Evolutionary conservation across 768 basidiomycete genomes (phyloP), one percentile per base, ranked within the genome.

Genomic region (Candolleomyces aberdarensis): DNA sequence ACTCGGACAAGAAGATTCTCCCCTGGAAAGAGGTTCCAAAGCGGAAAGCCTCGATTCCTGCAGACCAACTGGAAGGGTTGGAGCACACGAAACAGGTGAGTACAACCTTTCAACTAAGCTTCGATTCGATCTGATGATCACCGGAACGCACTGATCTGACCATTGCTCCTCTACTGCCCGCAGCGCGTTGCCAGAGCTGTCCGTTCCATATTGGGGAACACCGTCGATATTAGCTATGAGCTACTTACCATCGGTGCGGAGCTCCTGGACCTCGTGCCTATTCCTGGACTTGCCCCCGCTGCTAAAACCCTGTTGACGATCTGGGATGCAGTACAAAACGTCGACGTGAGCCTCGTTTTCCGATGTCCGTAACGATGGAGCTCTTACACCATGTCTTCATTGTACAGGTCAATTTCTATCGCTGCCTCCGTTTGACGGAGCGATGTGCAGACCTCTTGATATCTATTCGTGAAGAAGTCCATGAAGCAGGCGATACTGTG

Each of bases 401-500:
- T 50, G 50, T 36, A 39, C 58, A 87, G 86, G 75, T 80, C 56
- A 87, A 87, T 63, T 75, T 83, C 19, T 68, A 84, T 10, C 77
- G 82, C 5, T 86, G 84, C 65, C 71, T 87, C 48, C 84, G 84
- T 22, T 75, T 87, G 32, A 83, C 84, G 0, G 84, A 85, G 62
- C 83, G 85, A 17, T 86, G 85, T 60, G 86, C 86, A 0, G 81
- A 80, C 7, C 78, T 84, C 26, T 78, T 87, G 13, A 75, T 81
- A 20, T 79, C 81, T 19, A 79, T 87, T 32, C 79, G 80, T 1
- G 76, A 80, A 48, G 86, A 87, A 58, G 73, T 87, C 3, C 63
- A 71, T 0, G 76, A 79, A 15, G 82, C 82, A 0, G 83, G 80
- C 0, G 68, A 70, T 56, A 63, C 72, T 1, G 79, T 82, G 6